Base-by-base conservation (phyloP, 192 early-diverging fungal genomes). In the Irineochytrium annulatum region DNA sequence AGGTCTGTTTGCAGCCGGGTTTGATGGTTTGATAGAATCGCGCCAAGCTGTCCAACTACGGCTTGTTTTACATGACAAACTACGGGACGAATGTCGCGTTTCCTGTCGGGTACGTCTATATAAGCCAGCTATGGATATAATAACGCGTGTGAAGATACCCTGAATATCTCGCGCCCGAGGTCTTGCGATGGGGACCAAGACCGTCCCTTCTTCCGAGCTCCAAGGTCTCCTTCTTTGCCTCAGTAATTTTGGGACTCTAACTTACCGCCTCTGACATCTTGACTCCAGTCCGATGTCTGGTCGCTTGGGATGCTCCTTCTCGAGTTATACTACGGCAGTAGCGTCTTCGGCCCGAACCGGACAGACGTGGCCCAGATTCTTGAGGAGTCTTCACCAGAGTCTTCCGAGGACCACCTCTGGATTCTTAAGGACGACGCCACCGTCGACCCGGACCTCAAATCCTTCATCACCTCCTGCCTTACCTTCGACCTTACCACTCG, bases 251-350 rank as follows among this genome's bases (percentile, higher is more conserved):
- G n/a, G 17, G 1, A 43, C 17, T n/a, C 17, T n/a, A n/a, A 20
- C 17, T 20, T 43, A 16, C 20, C 20, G 29, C 0, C 29, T 55
- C 34, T 33, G 34, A 55, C 34, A 33, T 11, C 0, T 8, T 0
- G 33, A 55, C 6, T 20, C 51, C 22, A 60, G 59, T 43, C 44
- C 5, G 59, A 60, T 43, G 59, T 60, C 33, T 60, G 59, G 59
- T 19, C 59, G 11, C 8, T 60, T 6, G 59, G 59, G n/a, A 5
- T 33, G 2, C 45, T 60, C 32, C 45, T 60, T 6, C 30, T 60
- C 24, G 59, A 51, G 11, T 17, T 60, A 2, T 32, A n/a, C 33
- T 20, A 34, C 6, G 59, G 59, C 28, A 0, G 22, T 6, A 27
- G 13, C 20, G 20, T 13, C 1, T 27, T 19, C 49, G 49, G 14